Conservation (phyloP, 192 early-diverging fungal species). For the Umbelopsis ramanniana region DNA sequence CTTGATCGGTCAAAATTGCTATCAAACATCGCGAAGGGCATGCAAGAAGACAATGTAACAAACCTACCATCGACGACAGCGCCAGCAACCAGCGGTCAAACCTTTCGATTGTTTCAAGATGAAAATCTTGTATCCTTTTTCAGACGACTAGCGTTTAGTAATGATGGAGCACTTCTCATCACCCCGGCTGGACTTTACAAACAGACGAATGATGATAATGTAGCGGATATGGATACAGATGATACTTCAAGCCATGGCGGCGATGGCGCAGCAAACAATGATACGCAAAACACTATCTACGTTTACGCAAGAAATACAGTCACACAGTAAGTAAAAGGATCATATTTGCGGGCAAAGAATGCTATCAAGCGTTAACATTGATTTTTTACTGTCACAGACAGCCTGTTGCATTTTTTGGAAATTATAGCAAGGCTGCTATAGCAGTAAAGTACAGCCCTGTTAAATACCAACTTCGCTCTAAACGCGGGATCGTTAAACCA, state of each 20-base stretch:
- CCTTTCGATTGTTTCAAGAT: constrained; percentile 73
- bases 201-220: constrained; percentile 18
- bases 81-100: constrained; percentile 25
- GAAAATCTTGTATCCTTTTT: constrained; percentile 93
- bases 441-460: constrained; percentile 75
- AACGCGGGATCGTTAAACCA: background rate
- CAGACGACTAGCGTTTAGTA: constrained; percentile 81
- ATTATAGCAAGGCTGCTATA: constrained; percentile 78
- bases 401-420: constrained; percentile 72
- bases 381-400: constrained; percentile 29
- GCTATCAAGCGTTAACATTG: background rate
- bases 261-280: constrained; percentile 17
- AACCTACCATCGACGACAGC: background rate
- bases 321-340: constrained; percentile 41
- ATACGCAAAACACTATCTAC: constrained; percentile 65
- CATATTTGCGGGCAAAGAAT: background rate
- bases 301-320: constrained; percentile 69
- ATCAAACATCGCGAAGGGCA: background rate
- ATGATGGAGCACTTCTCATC: constrained; percentile 84
- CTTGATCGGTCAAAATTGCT: constrained; percentile 21
- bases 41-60: background rate
- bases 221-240: constrained; percentile 26
- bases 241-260: background rate
- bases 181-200: constrained; percentile 79
- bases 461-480: constrained; percentile 22